Evolutionary conservation across 345 rosid species (phyloP), one percentile per base, ranked within the genome.

Genomic region (Pugionium dolabratum): DNA sequence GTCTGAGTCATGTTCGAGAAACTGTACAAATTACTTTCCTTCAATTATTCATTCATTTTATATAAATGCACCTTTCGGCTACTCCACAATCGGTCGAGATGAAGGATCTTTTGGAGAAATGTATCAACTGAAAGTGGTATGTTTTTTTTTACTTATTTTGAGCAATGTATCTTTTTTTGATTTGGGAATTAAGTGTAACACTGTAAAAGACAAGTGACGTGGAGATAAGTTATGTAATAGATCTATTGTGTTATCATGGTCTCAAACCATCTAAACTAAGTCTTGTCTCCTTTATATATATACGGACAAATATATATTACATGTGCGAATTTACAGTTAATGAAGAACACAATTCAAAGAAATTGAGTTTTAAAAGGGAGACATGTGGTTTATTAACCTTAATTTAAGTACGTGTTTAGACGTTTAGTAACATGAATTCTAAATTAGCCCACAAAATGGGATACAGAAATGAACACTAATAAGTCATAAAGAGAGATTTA

Each of bases 1-100:
- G 72, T 66, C 71, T 66, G 76, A 66, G 67, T 72, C 76, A 72
- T 66, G 50, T 72, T 51, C 37, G 6, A 52, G 39, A 65, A 66
- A 58, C 66, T 72, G 65, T 57, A 33, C 6, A 44, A 65, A 33
- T 72, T 58, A 40, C 69, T 71, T 56, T 63, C 49, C 45, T 36
- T 45, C 10, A 10, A 2, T 37, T 36, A 9, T 8, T 70, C 31
- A 60, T 42, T 46, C 2, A 2, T 46, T 46, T 7, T 7, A 25
- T 31, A 36, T 26, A 5, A 71, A 51, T 63, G 64, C 58, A 71
- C 70, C 36, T 18, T 18, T 18, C 18, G 18, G 18, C 2, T 54
- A 63, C 39, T 39, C 69, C 44, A 62, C 51, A 39, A 54, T 39
- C 58, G 6, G 48, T 46, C 36, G 29, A 39, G 31, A 49, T 18